phyloP scores from a whole-genome alignment of 2,329 filamentous ascomycete species.

The Colletotrichum godetiae region DNA sequence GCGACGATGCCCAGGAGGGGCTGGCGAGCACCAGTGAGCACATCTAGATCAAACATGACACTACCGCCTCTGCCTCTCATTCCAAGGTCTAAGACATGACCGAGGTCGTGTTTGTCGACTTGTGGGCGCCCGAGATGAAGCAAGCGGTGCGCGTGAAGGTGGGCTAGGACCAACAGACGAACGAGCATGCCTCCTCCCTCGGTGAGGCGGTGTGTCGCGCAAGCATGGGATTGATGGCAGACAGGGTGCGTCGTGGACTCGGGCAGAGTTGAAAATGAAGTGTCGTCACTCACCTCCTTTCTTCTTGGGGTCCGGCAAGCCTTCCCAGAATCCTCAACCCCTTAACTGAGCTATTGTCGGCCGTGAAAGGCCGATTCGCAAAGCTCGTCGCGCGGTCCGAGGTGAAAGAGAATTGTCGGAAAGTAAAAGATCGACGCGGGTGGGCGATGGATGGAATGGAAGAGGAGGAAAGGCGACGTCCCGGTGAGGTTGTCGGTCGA shows the following conservation, averaged over 20 bases:
- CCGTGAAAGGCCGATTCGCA: conserved; percentile 41
- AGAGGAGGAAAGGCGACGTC: conserved; percentile 17
- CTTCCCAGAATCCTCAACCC: conserved; percentile 40
- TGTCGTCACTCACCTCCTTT: conserved; percentile 35
- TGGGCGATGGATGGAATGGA: conserved; percentile 32
- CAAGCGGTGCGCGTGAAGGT: conserved; percentile 16
- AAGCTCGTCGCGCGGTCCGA: conserved; percentile 32
- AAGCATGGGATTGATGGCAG: neutral
- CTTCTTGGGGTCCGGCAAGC: conserved; percentile 33
- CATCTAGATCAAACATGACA: conserved; percentile 26
- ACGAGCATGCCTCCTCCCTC: conserved; percentile 7
- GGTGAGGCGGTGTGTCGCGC: conserved; percentile 13
- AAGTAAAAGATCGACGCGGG: conserved; percentile 25
- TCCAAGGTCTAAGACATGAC: conserved; percentile 38
- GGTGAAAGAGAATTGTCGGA: conserved; percentile 21
- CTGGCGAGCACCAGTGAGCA: conserved; percentile 9
- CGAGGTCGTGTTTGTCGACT: conserved; percentile 20
- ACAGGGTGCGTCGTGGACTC: neutral
- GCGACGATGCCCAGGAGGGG: conserved; percentile 29
- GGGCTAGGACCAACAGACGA: neutral
- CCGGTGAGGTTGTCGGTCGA: conserved; percentile 32
- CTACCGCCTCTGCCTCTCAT: conserved; percentile 23
- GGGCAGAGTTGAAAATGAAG: conserved; percentile 1
- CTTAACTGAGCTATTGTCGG: conserved; percentile 41
- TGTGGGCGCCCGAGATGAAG: conserved; percentile 12